Conservation (phyloP, 73 alveolate genomes). For the Paramecium primaurelia region DNA sequence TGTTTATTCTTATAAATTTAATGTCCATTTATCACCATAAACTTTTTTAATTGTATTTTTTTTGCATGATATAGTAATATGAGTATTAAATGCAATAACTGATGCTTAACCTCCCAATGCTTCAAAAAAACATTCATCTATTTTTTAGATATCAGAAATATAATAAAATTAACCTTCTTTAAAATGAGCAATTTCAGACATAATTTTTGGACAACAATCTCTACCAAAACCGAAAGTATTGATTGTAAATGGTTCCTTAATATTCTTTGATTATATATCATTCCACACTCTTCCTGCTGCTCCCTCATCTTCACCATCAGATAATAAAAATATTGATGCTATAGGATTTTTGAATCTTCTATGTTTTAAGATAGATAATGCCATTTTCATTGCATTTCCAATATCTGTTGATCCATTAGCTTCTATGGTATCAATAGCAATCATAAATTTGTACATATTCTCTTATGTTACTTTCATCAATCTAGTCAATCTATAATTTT, state of each 20-base stretch:
- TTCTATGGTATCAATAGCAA: conserved; percentile 18
- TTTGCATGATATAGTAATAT: background rate
- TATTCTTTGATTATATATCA: background rate
- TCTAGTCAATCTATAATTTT: conserved; percentile 31
- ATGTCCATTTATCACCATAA: conserved; percentile 59
- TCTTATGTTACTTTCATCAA: conserved; percentile 12
- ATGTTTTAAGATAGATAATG: conserved; percentile 50
- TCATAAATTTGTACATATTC: background rate
- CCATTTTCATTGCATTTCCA: conserved; percentile 53
- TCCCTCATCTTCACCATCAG: conserved; percentile 60
- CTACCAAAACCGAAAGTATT: conserved; percentile 58
- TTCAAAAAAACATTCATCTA: conserved; percentile 57
- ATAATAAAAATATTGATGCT: conserved; percentile 28
- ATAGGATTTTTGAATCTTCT: conserved; percentile 57
- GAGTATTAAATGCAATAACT: conserved; percentile 38
- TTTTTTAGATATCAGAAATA: conserved; percentile 12
- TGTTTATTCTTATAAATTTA: background rate
- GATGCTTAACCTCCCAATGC: conserved; percentile 60
- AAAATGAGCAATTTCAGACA: conserved; percentile 52
- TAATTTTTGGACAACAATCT: conserved; percentile 52
- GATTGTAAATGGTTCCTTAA: conserved; percentile 37
- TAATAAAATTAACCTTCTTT: conserved; percentile 57
- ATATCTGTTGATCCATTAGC: conserved; percentile 59
- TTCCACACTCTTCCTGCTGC: conserved; percentile 57
- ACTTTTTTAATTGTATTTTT: background rate